phyloP scores from a whole-genome alignment of 1,139 yeast genomes.

The Hyphopichia khmerensis region DNA sequence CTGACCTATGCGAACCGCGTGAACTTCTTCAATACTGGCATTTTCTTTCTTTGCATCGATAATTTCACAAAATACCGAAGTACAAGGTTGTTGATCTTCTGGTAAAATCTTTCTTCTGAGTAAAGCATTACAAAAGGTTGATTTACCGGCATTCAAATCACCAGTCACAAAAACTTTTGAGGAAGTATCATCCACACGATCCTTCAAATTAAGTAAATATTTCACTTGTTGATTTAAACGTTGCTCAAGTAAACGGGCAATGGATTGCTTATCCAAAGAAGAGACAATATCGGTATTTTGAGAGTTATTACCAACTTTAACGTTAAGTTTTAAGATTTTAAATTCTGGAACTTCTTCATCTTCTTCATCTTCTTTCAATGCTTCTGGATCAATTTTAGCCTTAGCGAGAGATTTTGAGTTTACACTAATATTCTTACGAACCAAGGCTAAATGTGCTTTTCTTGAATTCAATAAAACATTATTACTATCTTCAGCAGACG shows the following conservation, averaged over 20 bases:
- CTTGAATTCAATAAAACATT: conserved; percentile 43
- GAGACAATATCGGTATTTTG: conserved; percentile 41
- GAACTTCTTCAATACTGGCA: conserved; percentile 80
- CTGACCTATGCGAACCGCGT: conserved; percentile 73
- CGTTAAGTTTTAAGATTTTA: conserved; percentile 60
- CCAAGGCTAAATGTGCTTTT: conserved; percentile 50
- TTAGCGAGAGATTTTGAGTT: conserved; percentile 33
- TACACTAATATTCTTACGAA: conserved; percentile 40
- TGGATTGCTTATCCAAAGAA: conserved; percentile 60
- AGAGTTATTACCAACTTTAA: conserved; percentile 54
- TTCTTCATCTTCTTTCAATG: conserved; percentile 11
- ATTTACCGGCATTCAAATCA: conserved; percentile 94
- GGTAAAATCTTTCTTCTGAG: conserved; percentile 79
- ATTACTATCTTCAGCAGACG: conserved; percentile 33
- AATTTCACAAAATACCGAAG: conserved; percentile 94
- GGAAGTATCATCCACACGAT: conserved; percentile 85
- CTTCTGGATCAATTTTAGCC: conserved; percentile 15
- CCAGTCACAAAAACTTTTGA: conserved; percentile 97
- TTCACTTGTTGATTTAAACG: conserved; percentile 60
- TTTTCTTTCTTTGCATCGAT: conserved; percentile 76
- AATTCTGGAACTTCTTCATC: conserved; percentile 39
- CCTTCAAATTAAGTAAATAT: conserved; percentile 73
- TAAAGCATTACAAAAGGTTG: conserved; percentile 91
- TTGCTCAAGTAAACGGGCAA: conserved; percentile 64
- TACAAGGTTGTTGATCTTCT: conserved; percentile 97